phyloP scores from a whole-genome alignment of 2,329 filamentous ascomycete species.

The Pseudogymnoascus sp. region DNA sequence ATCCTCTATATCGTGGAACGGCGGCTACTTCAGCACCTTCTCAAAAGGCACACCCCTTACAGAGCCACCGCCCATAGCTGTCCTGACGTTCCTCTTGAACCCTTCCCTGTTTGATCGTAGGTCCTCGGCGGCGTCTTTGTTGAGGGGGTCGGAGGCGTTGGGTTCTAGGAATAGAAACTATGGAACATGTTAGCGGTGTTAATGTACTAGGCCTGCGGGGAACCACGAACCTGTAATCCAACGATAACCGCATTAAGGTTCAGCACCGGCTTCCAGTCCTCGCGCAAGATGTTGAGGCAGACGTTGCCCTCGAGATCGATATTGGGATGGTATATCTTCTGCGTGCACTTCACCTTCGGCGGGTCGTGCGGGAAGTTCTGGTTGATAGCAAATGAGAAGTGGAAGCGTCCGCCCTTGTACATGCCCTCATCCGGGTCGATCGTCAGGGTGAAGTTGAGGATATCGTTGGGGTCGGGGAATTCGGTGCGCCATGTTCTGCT shows the following conservation, averaged over 20 bases:
- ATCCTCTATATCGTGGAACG: background rate
- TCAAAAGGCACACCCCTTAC: constrained; percentile 71
- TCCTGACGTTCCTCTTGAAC: constrained; percentile 86
- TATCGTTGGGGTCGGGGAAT: constrained; percentile 76
- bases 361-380: constrained; percentile 96
- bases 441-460: constrained; percentile 72
- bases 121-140: constrained; percentile 95
- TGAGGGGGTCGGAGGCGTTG: constrained; percentile 93
- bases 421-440: constrained; percentile 79
- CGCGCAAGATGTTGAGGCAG: constrained; percentile 90
- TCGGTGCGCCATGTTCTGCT: constrained; percentile 72
- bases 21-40: constrained; percentile 57
- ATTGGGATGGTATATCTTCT: constrained; percentile 99
- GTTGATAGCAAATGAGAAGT: constrained; percentile 86
- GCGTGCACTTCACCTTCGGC: constrained; percentile 90
- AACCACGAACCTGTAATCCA: constrained; percentile 63
- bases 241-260: constrained; percentile 96
- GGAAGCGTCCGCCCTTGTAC: constrained; percentile 83
- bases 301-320: constrained; percentile 98
- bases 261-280: constrained; percentile 98
- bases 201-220: background rate
- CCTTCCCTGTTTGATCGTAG: constrained; percentile 74
- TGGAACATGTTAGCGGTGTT: background rate
- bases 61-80: constrained; percentile 70
- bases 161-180: constrained; percentile 97